Conservation (phyloP, 495 filamentous ascomycete genomes). For the Annulohypoxylon maeteangense region DNA sequence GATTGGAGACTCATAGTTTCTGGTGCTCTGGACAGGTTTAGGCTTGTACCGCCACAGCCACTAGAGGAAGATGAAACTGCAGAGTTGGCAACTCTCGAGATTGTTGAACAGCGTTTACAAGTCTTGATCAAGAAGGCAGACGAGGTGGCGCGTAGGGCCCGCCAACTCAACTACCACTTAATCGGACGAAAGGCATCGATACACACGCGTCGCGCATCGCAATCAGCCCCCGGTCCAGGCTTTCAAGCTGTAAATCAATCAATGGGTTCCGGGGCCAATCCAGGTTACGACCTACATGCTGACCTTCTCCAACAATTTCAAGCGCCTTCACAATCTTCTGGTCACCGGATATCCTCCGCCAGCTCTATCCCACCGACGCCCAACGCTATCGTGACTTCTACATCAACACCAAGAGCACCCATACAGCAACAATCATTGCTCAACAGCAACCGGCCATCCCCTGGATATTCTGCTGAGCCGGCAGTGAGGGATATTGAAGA, state of each 20-base stretch:
- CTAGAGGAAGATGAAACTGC: conserved; percentile 88
- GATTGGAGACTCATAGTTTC: conserved; percentile 84
- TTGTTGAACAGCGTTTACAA: conserved; percentile 78
- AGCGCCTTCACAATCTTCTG: conserved; percentile 37
- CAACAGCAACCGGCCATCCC: conserved; percentile 44
- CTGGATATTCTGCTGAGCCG: conserved; percentile 41
- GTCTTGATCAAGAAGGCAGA: conserved; percentile 82
- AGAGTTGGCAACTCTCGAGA: conserved; percentile 84
- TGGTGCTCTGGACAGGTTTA: conserved; percentile 84
- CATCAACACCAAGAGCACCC: conserved; percentile 44
- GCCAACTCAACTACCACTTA: conserved; percentile 84
- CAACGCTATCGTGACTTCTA: conserved; percentile 41
- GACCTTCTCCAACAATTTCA: conserved; percentile 58
- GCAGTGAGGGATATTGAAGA: conserved; percentile 41
- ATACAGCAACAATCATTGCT: conserved; percentile 42
- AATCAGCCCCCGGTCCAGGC: conserved; percentile 34
- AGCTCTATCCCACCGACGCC: conserved; percentile 47
- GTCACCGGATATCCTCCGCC: conserved; percentile 43
- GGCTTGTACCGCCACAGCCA: conserved; percentile 74
- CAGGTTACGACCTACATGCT: conserved; percentile 52
- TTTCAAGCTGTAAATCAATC: conserved; percentile 45
- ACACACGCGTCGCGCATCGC: conserved; percentile 45
- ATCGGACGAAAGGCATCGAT: conserved; percentile 80
- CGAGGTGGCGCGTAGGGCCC: conserved; percentile 77
- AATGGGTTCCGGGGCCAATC: conserved; percentile 38